These are phyloP conservation scores for Neonectria neomacrospora DNA, from an alignment of 2,329 filamentous ascomycete genomes.

Conservation along the genomic window DNA sequence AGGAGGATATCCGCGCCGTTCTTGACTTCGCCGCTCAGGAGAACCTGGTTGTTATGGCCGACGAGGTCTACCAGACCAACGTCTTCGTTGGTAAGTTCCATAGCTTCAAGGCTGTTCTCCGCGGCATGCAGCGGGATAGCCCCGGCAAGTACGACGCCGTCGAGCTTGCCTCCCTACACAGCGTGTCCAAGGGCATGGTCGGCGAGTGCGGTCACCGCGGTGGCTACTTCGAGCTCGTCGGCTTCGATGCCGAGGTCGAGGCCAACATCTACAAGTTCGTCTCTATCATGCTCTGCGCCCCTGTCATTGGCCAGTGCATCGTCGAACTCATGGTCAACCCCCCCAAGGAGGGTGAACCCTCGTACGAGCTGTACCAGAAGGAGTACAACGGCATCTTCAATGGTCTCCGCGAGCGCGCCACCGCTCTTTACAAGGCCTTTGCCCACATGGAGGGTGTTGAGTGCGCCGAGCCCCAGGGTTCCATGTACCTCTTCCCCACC, in stretches of 20 bases:
- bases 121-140: constrained; percentile 79
- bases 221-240: constrained; percentile 95
- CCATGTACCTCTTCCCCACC: constrained; percentile 99
- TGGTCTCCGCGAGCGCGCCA: constrained; percentile 81
- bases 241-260: constrained; percentile 86
- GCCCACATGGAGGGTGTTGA: constrained; percentile 94
- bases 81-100: constrained; percentile 94
- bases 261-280: constrained; percentile 99
- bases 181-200: constrained; percentile 97
- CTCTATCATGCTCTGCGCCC: constrained; percentile 94
- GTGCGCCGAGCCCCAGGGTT: constrained; percentile 88
- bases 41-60: constrained; percentile 88
- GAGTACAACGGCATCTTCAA: constrained; percentile 88
- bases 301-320: constrained; percentile 94
- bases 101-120: constrained; percentile 92
- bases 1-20: constrained; percentile 84
- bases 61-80: constrained; percentile 99
- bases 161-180: constrained; percentile 93
- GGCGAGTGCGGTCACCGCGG: constrained; percentile 98
- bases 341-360: constrained; percentile 83
- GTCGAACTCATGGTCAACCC: constrained; percentile 99
- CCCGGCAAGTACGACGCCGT: constrained; percentile 83
- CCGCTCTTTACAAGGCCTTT: constrained; percentile 90
- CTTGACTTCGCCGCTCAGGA: constrained; percentile 87
- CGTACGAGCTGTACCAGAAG: constrained; percentile 82